Evolutionary conservation across 2,329 filamentous ascomycete genomes (phyloP), one percentile per base, ranked within the genome.

Genomic region (Alternaria metachromatica): DNA sequence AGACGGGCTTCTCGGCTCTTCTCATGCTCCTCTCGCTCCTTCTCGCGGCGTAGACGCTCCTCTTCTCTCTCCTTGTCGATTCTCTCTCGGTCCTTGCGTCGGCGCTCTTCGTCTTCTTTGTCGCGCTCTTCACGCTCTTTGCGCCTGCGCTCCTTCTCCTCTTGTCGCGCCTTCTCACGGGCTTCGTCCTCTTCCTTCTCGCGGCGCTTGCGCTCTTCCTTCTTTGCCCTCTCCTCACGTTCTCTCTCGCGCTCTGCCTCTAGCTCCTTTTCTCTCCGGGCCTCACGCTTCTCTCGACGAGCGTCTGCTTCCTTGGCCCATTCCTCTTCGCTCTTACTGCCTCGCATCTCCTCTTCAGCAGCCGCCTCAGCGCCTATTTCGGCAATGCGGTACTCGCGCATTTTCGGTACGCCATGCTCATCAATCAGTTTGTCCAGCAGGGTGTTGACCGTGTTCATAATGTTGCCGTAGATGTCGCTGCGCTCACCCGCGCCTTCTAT

Each of bases 401-500:
- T 88, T 54, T 88, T 88, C 25, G 85, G 83, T 74, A 93, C 90
- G 62, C 93, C 92, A 25, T 88, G 74, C 12, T 75, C 86, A 10
- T 83, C 83, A 50, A 89, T 85, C 65, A 87, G 83, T 62, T 85
- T 80, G 72, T 92, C 88, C 62, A 95, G 91, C 63, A 93, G 83
- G 26, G 86, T 83, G 63, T 89, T 87, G 53, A 94, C 88, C 54
- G 89, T 87, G 8, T 86, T 84, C 71, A 92, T 88, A 0, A 90
- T 91, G 70, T 88, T 87, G 63, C 90, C 88, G 72, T 95, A 96
- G 26, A 94, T 88, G 25, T 91, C 90, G 20, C 88, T 90, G 64
- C 92, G 88, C 72, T 94, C 92, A 18, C 93, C 87, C 1, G 91
- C 91, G 60, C 92, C 92, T 76, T 94, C 91, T 44, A 94, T 89